phyloP scores from a whole-genome alignment of 2,329 filamentous ascomycete genomes.

The Aspergillus sp. region DNA sequence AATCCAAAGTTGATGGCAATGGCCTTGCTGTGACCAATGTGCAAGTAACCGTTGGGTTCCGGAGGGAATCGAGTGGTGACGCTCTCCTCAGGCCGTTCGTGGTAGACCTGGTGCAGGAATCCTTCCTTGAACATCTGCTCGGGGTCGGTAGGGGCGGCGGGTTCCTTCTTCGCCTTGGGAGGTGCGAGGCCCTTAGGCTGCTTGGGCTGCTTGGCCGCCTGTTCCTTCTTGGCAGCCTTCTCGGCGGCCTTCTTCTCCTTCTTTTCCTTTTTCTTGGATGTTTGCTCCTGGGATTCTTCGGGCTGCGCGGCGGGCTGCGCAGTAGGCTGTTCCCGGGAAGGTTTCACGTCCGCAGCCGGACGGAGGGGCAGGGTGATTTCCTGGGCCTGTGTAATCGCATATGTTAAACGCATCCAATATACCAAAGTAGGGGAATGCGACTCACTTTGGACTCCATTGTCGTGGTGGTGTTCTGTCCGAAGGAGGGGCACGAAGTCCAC shows the following conservation, averaged over 20 bases:
- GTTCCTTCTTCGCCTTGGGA: slow-evolving; percentile 23
- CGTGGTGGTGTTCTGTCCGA: not conserved
- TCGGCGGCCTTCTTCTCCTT: slow-evolving; percentile 26
- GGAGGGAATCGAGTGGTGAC: slow-evolving; percentile 68
- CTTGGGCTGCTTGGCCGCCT: slow-evolving; percentile 24
- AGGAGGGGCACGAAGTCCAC: not conserved
- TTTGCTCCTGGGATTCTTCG: slow-evolving; percentile 41
- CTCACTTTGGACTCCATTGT: not conserved
- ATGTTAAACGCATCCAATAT: too few relatives aligned
- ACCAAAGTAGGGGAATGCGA: too few relatives aligned
- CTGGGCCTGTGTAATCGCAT: too few relatives aligned
- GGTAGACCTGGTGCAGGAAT: slow-evolving; percentile 66
- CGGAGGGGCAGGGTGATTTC: too few relatives aligned
- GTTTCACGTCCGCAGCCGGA: too few relatives aligned
- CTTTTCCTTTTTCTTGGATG: slow-evolving; percentile 35
- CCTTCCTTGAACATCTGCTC: slow-evolving; percentile 74
- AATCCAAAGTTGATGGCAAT: slow-evolving; percentile 97
- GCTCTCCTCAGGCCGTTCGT: slow-evolving; percentile 50
- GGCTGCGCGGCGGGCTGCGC: slow-evolving; percentile 2
- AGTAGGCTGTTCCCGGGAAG: not conserved
- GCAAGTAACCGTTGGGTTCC: slow-evolving; percentile 87
- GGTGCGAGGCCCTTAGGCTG: slow-evolving; percentile 41
- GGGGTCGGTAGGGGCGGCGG: slow-evolving; percentile 32
- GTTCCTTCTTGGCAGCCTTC: slow-evolving; percentile 12
- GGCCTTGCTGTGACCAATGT: slow-evolving; percentile 91